These are phyloP conservation scores for Lipomyces anomalus DNA, from an alignment of 805 yeast species.

Conservation along the genomic window DNA sequence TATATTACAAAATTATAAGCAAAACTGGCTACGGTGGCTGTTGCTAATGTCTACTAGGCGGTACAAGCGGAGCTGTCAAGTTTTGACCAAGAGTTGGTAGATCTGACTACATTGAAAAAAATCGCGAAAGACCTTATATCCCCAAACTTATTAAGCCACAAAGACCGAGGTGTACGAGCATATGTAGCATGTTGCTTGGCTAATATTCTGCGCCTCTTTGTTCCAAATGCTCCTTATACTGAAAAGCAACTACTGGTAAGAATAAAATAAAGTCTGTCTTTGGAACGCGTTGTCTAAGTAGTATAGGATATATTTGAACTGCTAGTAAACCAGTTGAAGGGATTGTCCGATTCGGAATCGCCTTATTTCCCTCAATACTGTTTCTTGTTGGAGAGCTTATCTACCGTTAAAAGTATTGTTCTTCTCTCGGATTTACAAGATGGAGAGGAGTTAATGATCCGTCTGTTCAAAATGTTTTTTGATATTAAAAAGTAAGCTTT, in stretches of 20 bases:
- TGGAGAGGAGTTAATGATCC: constrained; percentile 48
- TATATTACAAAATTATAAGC: neutral
- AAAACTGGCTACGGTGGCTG: neutral
- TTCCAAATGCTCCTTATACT: constrained; percentile 87
- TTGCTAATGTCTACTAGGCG: constrained; percentile 30
- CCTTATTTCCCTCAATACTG: constrained; percentile 59
- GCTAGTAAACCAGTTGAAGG: constrained; percentile 57
- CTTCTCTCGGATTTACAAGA: constrained; percentile 69
- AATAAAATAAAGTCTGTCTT: neutral
- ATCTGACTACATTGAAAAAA: constrained; percentile 41
- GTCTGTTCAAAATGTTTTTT: constrained; percentile 59
- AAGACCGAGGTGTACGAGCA: constrained; percentile 65
- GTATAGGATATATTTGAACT: constrained; percentile 51
- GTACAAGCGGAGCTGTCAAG: constrained; percentile 60
- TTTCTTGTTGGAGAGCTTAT: constrained; percentile 58
- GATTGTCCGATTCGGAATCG: constrained; percentile 45
- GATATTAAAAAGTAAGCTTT: constrained; percentile 38
- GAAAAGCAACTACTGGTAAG: constrained; percentile 49
- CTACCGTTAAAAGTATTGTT: constrained; percentile 70
- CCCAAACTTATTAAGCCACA: constrained; percentile 53
- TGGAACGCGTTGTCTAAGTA: neutral
- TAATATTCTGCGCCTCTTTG: constrained; percentile 69
- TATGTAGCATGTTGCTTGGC: constrained; percentile 66
- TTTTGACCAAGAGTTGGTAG: constrained; percentile 55
- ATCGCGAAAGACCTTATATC: constrained; percentile 51